Base-by-base conservation (phyloP, 2,329 filamentous ascomycete species). In the Colletotrichum chrysophilum region DNA sequence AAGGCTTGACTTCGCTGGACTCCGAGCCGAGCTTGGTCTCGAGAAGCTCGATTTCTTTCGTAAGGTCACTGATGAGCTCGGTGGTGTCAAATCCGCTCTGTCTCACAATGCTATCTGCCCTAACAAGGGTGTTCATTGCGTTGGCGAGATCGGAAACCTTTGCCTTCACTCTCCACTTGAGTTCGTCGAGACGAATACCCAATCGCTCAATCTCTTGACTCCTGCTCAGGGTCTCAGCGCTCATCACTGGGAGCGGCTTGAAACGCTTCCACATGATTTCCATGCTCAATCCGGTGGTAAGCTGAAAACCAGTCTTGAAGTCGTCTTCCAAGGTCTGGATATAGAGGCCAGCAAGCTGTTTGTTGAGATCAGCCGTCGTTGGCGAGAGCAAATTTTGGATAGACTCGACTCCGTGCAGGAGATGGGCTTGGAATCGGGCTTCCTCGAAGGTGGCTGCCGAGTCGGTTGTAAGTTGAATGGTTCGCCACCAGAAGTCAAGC, bases 271-370 rank as follows among this genome's bases (percentile, higher is more conserved):
- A 98, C 7, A 98, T 88, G 10, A 86, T 83, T 81, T 97, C 94
- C 94, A 97, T 97, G 78, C 92, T 93, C 14, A 96, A 86, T 1
- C 95, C 96, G 3, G 94, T 96, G 0, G 88, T 92, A 16, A 97
- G 86, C 71, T 92, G 92, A 85, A 96, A 96, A 3, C 91, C 92
- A 18, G 91, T 89, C 28, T 91, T 89, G 80, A 98, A 96, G 66
- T 89, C 88, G 52, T 85, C 85, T 58, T 89, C 84, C 3, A 93
- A 80, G 7, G 84, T 86, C 1, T 83, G 80, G 2, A 87, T 78
- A 43, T 91, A 80, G 12, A 81, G 77, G 2, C 80, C 79, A 5
- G 87, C 80, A n/a, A 91, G 84, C 3, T 85, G 80, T 4, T 79
- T 81, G 38, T 83, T 80, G n/a, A 77, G 81, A 3, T 74, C 71